Conservation (phyloP, 164 flowering plant genomes). For the Pachysandra terminalis region DNA sequence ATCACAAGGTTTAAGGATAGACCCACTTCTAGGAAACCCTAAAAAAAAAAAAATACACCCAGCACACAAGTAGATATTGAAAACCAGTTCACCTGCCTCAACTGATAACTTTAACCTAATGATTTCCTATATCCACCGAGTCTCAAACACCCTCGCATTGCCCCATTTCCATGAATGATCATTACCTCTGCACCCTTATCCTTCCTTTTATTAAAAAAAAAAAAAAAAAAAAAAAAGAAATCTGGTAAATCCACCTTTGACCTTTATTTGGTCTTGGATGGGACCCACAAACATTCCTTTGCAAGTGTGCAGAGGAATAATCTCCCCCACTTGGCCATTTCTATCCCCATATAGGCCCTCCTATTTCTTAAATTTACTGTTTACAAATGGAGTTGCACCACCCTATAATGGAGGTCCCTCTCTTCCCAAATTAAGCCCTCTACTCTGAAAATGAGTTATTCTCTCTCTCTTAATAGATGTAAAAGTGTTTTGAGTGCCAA, state of each 20-base stretch:
- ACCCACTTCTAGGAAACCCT: too few relatives aligned
- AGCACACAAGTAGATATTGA: too few relatives aligned
- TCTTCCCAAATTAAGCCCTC: too few relatives aligned
- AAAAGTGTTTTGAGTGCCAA: too few relatives aligned
- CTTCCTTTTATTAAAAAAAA: too few relatives aligned
- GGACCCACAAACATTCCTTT: conserved; percentile 14
- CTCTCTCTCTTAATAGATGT: too few relatives aligned
- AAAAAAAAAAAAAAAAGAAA: neutral
- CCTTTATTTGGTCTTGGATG: neutral
- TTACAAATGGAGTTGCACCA: neutral
- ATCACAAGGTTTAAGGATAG: too few relatives aligned
- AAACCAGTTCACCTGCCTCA: conserved; percentile 8
- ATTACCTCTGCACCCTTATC: too few relatives aligned
- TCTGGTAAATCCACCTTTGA: neutral
- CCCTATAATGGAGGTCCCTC: neutral
- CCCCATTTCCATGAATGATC: neutral
- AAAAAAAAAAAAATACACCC: too few relatives aligned
- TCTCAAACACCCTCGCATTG: neutral
- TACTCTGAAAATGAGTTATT: too few relatives aligned
- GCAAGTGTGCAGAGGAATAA: conserved; percentile 2
- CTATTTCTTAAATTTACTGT: too few relatives aligned
- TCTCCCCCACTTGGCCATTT: neutral
- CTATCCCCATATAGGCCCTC: neutral
- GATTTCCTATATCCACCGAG: conserved; percentile 4
- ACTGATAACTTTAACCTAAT: conserved; percentile 10